Evolutionary conservation across 331 rosid species (phyloP).

Genomic region (Telfairia occidentalis): DNA sequence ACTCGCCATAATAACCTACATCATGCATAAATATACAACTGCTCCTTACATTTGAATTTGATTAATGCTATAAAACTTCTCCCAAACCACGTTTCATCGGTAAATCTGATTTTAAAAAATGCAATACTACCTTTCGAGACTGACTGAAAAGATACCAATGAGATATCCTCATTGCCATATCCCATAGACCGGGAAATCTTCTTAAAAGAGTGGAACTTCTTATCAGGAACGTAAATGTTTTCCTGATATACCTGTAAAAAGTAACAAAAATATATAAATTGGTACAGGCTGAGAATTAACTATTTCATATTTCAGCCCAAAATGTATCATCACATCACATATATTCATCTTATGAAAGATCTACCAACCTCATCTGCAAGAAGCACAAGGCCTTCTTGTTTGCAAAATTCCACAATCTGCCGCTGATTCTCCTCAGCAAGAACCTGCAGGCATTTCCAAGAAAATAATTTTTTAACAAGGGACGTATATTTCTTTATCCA

Average conservation of each 20-base stretch:
- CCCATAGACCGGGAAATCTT: conserved; percentile 84
- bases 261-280: conserved; percentile 1
- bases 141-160: conserved; percentile 81
- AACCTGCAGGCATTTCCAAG: conserved; percentile 39
- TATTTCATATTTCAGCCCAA: neutral
- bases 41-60: conserved; percentile 8
- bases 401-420: conserved; percentile 70
- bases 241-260: conserved; percentile 80
- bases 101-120: neutral
- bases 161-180: conserved; percentile 54
- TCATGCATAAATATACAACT: conserved; percentile 1
- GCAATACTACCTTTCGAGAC: conserved; percentile 71
- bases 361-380: conserved; percentile 86
- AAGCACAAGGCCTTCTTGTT: conserved; percentile 75
- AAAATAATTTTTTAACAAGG: neutral
- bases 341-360: conserved; percentile 3
- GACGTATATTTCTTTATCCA: neutral
- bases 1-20: conserved; percentile 87
- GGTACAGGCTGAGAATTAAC: neutral
- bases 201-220: conserved; percentile 82
- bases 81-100: neutral
- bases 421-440: conserved; percentile 75
- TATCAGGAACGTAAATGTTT: conserved; percentile 75
- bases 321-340: neutral
- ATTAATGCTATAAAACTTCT: neutral